Evolutionary conservation across 2,329 filamentous ascomycete species (phyloP).

Genomic region (Fusarium sp.): DNA sequence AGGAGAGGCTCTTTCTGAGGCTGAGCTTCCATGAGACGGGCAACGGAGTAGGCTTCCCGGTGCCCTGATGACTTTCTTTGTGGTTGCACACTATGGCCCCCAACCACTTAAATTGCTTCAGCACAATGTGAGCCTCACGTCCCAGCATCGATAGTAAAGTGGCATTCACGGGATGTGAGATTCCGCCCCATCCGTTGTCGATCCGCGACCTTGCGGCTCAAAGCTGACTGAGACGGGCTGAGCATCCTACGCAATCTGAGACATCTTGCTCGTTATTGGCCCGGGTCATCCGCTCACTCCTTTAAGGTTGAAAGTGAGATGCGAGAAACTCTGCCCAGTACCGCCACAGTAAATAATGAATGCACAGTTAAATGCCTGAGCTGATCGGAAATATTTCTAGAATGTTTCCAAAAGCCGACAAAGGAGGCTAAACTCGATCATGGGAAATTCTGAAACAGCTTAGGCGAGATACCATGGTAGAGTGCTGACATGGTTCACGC

Average conservation of each 20-base stretch:
- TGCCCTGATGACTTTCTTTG: neutral
- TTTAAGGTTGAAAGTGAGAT: neutral
- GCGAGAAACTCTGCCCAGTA: neutral
- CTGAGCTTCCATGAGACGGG: neutral
- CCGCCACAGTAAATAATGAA: neutral
- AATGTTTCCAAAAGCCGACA: neutral
- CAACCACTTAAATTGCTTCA: neutral
- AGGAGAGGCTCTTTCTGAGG: too few species aligned
- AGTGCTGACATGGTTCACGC: neutral
- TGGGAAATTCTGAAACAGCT: neutral
- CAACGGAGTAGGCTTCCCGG: neutral
- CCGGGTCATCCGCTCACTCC: neutral
- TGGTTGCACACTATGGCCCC: neutral
- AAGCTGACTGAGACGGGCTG: neutral
- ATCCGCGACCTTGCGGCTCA: neutral
- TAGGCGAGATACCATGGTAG: neutral
- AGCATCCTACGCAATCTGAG: neutral
- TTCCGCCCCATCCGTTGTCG: neutral
- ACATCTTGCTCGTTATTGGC: neutral
- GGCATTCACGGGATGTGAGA: rapidly evolving
- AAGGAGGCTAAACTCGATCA: rapidly evolving
- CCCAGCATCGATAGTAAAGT: rapidly evolving
- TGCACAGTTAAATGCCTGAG: neutral
- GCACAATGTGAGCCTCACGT: rapidly evolving
- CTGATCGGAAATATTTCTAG: neutral